A percentile compares a stretch with the other conserved stretches of the same genome.
These are phyloP conservation scores for Laetiporus sulphureus DNA, from an alignment of 1,284 basidiomycete genomes.

Conservation along the genomic window DNA sequence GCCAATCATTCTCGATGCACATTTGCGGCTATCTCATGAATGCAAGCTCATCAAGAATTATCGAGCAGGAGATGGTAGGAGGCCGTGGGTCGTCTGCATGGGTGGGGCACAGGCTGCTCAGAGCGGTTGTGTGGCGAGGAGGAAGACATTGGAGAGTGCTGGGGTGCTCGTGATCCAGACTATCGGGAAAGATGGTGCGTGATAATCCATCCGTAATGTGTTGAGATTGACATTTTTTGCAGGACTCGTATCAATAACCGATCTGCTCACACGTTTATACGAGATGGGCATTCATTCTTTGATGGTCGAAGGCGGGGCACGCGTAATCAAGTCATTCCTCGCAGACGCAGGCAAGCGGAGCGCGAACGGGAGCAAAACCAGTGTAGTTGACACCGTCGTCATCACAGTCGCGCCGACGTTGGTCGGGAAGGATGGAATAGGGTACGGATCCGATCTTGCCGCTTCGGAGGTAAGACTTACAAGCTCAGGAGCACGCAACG, in stretches of 20 bases:
- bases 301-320: conserved; percentile 95
- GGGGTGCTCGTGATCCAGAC: conserved; percentile 51
- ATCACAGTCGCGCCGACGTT: conserved; percentile 80
- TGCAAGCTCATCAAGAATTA: conserved; percentile 77
- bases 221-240: conserved; percentile 8
- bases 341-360: conserved; percentile 20
- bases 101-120: too few relatives aligned
- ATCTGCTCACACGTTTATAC: conserved; percentile 46
- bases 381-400: conserved; percentile 52
- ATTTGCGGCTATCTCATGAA: conserved; percentile 56
- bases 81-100: conserved; percentile 72
- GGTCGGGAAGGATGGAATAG: conserved; percentile 69
- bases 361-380: background rate
- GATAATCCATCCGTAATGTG: too few relatives aligned
- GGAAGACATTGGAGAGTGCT: conserved; percentile 32
- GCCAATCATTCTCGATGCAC: conserved; percentile 81
- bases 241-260: conserved; percentile 43
- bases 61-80: conserved; percentile 48
- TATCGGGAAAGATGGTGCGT: conserved; percentile 13
- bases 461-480: conserved; percentile 15
- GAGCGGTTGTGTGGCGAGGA: too few relatives aligned
- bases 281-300: conserved; percentile 59
- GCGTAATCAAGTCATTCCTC: conserved; percentile 78
- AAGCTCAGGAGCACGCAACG: background rate
- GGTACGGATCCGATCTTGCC: conserved; percentile 34